phyloP scores from a whole-genome alignment of 192 early-diverging fungal genomes.

The Phlyctochytrium arcticum region DNA sequence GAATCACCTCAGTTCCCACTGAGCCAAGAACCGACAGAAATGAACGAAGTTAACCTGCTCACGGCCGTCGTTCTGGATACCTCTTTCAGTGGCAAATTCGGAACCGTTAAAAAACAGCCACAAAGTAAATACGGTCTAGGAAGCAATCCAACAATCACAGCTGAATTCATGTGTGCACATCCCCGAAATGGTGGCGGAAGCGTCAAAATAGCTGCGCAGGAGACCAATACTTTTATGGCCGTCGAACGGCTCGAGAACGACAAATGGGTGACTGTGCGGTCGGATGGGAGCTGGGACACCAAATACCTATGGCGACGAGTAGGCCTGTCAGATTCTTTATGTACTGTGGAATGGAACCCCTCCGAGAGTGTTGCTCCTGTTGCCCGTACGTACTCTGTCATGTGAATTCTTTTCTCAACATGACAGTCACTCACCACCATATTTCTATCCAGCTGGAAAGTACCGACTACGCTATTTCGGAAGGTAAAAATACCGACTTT shows the following conservation, averaged over 20 bases:
- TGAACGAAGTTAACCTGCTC: slow-evolving; percentile 30
- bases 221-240: slow-evolving; percentile 28
- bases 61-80: slow-evolving; percentile 36
- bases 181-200: slow-evolving; percentile 37
- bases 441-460: slow-evolving; percentile 22
- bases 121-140: background rate
- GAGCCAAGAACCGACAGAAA: background rate
- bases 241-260: slow-evolving; percentile 27
- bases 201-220: slow-evolving; percentile 4
- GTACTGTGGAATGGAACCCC: slow-evolving; percentile 36
- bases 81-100: slow-evolving; percentile 30
- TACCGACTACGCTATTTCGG: slow-evolving; percentile 40
- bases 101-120: slow-evolving; percentile 28
- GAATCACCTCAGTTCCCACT: slow-evolving; percentile 6
- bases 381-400: slow-evolving; percentile 5
- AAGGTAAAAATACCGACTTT: slow-evolving; percentile 11
- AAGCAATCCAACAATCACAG: slow-evolving; percentile 11
- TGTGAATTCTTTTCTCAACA: background rate
- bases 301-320: slow-evolving; percentile 34
- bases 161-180: slow-evolving; percentile 41
- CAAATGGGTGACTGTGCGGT: slow-evolving; percentile 33
- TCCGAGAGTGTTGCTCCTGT: slow-evolving; percentile 28
- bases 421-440: background rate
- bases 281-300: slow-evolving; percentile 44
- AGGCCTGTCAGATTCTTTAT: slow-evolving; percentile 33